A percentile compares a stretch with the other conserved stretches of the same genome.
Evolutionary conservation across 1,139 yeast genomes (phyloP).

Genomic region (Protomyces pachydermus): DNA sequence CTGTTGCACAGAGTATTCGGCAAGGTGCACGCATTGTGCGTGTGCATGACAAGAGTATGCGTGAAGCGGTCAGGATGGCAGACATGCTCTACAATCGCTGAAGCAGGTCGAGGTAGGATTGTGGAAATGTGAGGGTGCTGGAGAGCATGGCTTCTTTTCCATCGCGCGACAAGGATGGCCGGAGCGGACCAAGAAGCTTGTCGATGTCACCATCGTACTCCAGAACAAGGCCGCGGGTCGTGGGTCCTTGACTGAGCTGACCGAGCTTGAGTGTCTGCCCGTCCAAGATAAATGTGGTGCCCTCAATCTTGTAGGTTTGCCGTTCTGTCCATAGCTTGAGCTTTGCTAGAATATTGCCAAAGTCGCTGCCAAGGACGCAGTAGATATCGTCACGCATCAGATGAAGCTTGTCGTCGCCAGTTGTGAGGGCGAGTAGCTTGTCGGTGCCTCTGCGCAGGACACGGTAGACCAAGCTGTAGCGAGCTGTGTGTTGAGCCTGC

Average conservation of each 20-base stretch:
- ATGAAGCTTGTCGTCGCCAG: conserved; percentile 3
- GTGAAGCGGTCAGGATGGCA: conserved; percentile 60
- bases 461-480: not conserved
- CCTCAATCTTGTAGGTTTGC: conserved; percentile 9
- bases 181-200: not conserved
- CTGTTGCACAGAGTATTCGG: conserved; percentile 67
- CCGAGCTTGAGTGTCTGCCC: not conserved
- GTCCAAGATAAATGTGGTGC: conserved; percentile 11
- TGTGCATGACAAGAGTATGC: conserved; percentile 73
- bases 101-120: not conserved
- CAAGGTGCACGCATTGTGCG: conserved; percentile 76
- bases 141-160: not conserved
- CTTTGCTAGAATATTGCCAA: conserved; percentile 9
- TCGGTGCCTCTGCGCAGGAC: not conserved
- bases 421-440: not conserved
- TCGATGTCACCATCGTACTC: not conserved
- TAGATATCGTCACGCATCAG: conserved; percentile 3
- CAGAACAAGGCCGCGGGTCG: conserved; percentile 14
- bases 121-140: not conserved
- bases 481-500: not conserved
- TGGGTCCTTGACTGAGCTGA: conserved; percentile 22
- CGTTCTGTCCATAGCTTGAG: conserved; percentile 14
- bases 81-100: conserved; percentile 50
- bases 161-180: not conserved
- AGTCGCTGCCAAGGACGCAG: conserved; percentile 13